Conservation (phyloP, 192 early-diverging fungal species). For the Cladochytrium replicatum region DNA sequence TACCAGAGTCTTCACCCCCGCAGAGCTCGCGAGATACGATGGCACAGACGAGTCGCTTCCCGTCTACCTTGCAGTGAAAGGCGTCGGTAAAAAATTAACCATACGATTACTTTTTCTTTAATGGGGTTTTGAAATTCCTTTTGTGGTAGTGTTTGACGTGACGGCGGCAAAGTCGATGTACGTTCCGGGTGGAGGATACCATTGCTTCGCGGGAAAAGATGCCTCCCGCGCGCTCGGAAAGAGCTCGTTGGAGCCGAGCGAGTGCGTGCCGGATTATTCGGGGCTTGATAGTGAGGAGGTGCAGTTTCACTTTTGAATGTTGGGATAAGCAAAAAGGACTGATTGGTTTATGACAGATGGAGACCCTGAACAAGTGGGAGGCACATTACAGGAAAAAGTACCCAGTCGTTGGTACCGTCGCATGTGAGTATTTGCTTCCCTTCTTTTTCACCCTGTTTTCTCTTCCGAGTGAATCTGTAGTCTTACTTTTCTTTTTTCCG, state of each 20-base stretch:
- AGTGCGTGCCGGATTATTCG: slow-evolving; percentile 64
- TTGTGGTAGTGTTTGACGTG: slow-evolving; percentile 60
- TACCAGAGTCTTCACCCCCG: slow-evolving; percentile 29
- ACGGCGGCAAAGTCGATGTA: slow-evolving; percentile 53
- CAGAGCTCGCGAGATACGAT: slow-evolving; percentile 53
- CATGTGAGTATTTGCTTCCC: slow-evolving; percentile 13
- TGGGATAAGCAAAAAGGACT: background rate
- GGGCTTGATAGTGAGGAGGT: slow-evolving; percentile 57
- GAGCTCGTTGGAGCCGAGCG: slow-evolving; percentile 55
- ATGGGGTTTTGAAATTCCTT: background rate
- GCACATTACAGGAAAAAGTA: slow-evolving; percentile 60
- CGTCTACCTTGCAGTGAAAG: slow-evolving; percentile 79
- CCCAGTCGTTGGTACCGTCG: slow-evolving; percentile 55
- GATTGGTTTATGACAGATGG: slow-evolving; percentile 30
- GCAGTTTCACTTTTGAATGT: slow-evolving; percentile 8
- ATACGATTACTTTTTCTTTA: slow-evolving; percentile 1
- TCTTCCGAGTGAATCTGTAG: too few species aligned
- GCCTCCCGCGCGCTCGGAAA: slow-evolving; percentile 62
- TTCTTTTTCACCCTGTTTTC: too few species aligned
- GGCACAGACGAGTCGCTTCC: slow-evolving; percentile 44
- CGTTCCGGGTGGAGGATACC: slow-evolving; percentile 54
- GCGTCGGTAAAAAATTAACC: slow-evolving; percentile 30
- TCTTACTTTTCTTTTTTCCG: too few species aligned
- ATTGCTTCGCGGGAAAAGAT: slow-evolving; percentile 73
- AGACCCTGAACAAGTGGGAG: slow-evolving; percentile 66